phyloP scores from a whole-genome alignment of 768 basidiomycete genomes.

The Tulasnella calospora region DNA sequence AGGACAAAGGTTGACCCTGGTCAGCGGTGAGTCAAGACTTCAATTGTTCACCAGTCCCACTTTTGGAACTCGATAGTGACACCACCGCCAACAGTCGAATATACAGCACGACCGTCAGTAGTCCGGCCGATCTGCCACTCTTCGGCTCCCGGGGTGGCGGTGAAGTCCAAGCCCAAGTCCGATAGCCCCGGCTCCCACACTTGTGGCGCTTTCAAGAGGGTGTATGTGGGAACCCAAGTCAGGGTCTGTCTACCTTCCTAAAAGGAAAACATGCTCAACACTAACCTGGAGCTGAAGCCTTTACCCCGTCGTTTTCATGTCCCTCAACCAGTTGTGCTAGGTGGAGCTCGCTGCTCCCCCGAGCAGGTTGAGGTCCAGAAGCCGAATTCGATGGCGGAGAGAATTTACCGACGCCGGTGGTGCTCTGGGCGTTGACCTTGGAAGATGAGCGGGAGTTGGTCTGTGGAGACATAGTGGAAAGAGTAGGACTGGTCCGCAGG shows the following conservation, averaged over 20 bases:
- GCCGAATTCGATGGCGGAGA: background rate
- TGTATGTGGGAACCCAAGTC: background rate
- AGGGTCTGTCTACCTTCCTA: background rate
- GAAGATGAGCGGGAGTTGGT: background rate
- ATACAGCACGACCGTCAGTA: slow-evolving; percentile 1
- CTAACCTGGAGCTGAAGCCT: background rate
- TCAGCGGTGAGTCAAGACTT: no score
- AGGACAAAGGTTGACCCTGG: no score
- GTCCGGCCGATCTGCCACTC: slow-evolving; percentile 10
- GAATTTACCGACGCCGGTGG: background rate
- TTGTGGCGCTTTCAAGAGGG: background rate
- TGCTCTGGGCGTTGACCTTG: background rate
- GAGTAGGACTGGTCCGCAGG: background rate
- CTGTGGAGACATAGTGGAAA: background rate
- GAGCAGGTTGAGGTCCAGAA: background rate
- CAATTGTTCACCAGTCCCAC: background rate
- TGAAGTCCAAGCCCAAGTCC: background rate
- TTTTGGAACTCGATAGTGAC: slow-evolving; percentile 17
- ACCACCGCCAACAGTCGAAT: background rate
- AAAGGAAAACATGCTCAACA: background rate
- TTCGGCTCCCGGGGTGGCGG: background rate
- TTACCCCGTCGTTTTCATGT: background rate
- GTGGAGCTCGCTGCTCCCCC: background rate
- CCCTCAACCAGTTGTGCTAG: background rate
- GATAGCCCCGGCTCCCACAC: background rate